These are phyloP conservation scores for Eutrema heterophyllum DNA, from an alignment of 345 rosid genomes.

Conservation along the genomic window DNA sequence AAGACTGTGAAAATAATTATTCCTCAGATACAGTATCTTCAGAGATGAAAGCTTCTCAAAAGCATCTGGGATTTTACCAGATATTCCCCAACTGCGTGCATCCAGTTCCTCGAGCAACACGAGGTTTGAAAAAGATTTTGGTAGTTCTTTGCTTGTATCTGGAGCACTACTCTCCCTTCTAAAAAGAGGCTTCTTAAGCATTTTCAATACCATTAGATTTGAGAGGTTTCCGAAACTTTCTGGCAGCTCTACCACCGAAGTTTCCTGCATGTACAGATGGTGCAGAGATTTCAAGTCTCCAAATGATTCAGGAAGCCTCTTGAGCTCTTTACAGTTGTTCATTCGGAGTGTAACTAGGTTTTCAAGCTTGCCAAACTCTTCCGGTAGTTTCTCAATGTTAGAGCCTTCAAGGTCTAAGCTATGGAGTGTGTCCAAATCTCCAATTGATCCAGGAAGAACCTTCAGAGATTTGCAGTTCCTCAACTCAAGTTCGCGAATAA, in stretches of 20 bases:
- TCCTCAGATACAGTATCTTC: constrained; percentile 8
- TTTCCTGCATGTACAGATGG: constrained; percentile 3
- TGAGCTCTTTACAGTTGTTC: constrained; percentile 15
- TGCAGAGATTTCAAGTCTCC: constrained; percentile 25
- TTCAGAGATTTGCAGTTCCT: constrained; percentile 11
- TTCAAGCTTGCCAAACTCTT: constrained; percentile 12
- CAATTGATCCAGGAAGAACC: constrained; percentile 8
- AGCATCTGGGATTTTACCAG: constrained; percentile 20
- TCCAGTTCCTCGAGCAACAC: constrained; percentile 21
- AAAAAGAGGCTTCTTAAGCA: constrained; percentile 19
- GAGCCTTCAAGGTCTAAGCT: constrained; percentile 11
- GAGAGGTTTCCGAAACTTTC: constrained; percentile 30
- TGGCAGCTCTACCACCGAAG: constrained; percentile 10
- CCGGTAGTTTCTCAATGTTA: constrained; percentile 23
- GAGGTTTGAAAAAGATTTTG: constrained; percentile 28
- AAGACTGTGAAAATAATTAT: constrained; percentile 23
- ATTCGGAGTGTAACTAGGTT: not conserved
- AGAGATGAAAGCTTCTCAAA: constrained; percentile 9
- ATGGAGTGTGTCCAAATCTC: constrained; percentile 18
- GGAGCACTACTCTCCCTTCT: constrained; percentile 5
- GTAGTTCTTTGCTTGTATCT: not conserved
- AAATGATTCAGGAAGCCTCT: constrained; percentile 25
- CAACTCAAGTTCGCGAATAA: constrained; percentile 1
- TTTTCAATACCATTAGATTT: constrained; percentile 13
- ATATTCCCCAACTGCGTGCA: constrained; percentile 25